A percentile compares a stretch with the other conserved stretches of the same genome.
Evolutionary conservation across 2,329 filamentous ascomycete genomes (phyloP).

Genomic region (Cylindrodendrum hubeiense): DNA sequence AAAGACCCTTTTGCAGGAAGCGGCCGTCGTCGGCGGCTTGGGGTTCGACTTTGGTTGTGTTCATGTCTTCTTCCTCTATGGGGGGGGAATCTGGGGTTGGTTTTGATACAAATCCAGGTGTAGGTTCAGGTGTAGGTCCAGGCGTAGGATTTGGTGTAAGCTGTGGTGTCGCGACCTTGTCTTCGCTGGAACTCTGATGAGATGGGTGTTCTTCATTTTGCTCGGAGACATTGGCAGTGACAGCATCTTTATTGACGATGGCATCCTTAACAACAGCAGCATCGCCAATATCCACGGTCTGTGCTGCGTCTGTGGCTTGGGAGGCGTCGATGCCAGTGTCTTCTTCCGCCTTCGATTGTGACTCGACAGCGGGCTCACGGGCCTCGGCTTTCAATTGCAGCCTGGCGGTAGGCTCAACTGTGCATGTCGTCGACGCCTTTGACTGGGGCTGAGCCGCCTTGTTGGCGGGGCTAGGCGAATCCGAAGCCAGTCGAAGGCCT

Average conservation of each 20-base stretch:
- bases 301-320: background rate
- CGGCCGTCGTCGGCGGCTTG: slow-evolving; percentile 9
- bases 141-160: background rate
- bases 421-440: slow-evolving; percentile 37
- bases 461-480: slow-evolving; percentile 37
- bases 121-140: background rate
- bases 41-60: slow-evolving; percentile 15
- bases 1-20: slow-evolving; percentile 67
- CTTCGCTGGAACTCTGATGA: background rate
- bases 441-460: slow-evolving; percentile 31
- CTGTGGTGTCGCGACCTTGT: background rate
- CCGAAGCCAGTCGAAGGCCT: slow-evolving; percentile 46
- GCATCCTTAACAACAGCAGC: slow-evolving; percentile 1
- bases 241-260: slow-evolving; percentile 27
- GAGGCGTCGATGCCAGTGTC: slow-evolving; percentile 13
- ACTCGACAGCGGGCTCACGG: slow-evolving; percentile 27
- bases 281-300: slow-evolving; percentile 2
- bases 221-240: background rate
- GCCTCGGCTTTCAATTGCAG: slow-evolving; percentile 6
- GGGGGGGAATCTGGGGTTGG: slow-evolving; percentile 8
- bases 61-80: slow-evolving; percentile 13
- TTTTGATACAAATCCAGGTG: background rate
- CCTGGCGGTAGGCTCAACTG: slow-evolving; percentile 31
- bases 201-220: slow-evolving; percentile 7
- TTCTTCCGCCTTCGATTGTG: slow-evolving; percentile 34